These are phyloP conservation scores for Niveomyces coronatus DNA, from an alignment of 2,329 filamentous ascomycete genomes.

Conservation along the genomic window DNA sequence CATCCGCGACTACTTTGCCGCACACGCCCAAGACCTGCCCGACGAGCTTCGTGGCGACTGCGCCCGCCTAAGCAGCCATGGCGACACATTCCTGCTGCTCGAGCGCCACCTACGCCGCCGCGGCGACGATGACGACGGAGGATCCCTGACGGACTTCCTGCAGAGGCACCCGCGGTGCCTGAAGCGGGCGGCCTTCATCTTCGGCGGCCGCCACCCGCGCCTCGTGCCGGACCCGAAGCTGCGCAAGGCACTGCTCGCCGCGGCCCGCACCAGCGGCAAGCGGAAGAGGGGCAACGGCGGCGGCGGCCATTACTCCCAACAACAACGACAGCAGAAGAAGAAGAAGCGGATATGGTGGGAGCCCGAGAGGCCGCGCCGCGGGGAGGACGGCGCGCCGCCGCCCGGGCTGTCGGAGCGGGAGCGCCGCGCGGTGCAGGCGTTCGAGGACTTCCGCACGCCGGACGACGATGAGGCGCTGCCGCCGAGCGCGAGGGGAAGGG, in stretches of 20 bases:
- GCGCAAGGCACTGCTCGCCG: background rate
- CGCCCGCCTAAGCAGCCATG: background rate
- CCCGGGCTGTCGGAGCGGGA: background rate
- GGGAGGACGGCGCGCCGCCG: background rate
- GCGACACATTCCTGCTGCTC: slow-evolving; percentile 7
- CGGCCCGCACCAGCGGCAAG: slow-evolving; percentile 5
- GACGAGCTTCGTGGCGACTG: background rate
- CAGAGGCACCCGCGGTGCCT: slow-evolving; percentile 10
- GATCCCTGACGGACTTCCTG: slow-evolving; percentile 17
- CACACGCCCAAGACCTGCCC: background rate
- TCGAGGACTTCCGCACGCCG: background rate
- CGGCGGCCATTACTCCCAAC: background rate
- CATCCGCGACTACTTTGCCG: background rate
- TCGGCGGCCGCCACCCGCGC: slow-evolving; percentile 14
- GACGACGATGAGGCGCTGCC: background rate
- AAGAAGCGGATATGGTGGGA: background rate
- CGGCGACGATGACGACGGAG: too few relatives aligned
- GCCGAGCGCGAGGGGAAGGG: background rate
- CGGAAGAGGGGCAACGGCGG: slow-evolving; percentile 3
- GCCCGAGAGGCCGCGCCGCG: background rate
- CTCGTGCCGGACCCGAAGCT: slow-evolving; percentile 2
- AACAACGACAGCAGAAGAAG: too few relatives aligned
- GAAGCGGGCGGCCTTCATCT: slow-evolving; percentile 12
- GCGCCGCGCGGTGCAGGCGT: background rate
- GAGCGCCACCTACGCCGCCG: slow-evolving; percentile 9